Conservation (phyloP, 257 asterid genomes). For the Pogostemon cablin region DNA sequence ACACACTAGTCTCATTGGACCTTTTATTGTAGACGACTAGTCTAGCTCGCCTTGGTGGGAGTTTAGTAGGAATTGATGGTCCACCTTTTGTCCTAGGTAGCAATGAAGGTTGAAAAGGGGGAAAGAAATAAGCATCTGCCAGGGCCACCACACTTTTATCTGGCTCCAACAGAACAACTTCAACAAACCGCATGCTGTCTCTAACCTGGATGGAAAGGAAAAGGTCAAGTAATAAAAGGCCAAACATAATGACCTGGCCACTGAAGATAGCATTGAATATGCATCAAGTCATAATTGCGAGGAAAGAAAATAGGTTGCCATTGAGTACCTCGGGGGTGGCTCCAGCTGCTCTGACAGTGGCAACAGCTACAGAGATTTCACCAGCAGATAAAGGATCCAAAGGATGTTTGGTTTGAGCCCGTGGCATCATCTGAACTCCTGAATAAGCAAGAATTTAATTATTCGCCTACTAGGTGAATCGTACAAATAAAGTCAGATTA, state of each 20-base stretch:
- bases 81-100: conserved; percentile 81
- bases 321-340: conserved; percentile 86
- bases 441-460: conserved; percentile 31
- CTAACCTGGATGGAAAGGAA: conserved; percentile 59
- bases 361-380: conserved; percentile 86
- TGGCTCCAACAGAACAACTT: conserved; percentile 89
- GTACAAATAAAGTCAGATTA: not conserved
- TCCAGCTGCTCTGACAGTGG: conserved; percentile 92
- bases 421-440: conserved; percentile 59
- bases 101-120: conserved; percentile 90
- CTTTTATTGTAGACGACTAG: conserved; percentile 78
- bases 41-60: conserved; percentile 87
- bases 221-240: conserved; percentile 3
- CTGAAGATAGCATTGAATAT: conserved; percentile 11
- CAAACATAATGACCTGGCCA: not conserved
- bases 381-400: conserved; percentile 88
- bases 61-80: conserved; percentile 70
- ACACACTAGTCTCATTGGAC: conserved; percentile 84
- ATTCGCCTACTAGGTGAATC: conserved; percentile 5
- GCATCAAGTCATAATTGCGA: conserved; percentile 3
- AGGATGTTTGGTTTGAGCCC: conserved; percentile 84
- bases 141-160: conserved; percentile 78
- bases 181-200: conserved; percentile 88
- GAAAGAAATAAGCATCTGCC: conserved; percentile 95
- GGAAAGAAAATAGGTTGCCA: not conserved